A percentile compares a stretch with the other conserved stretches of the same genome.
These are phyloP conservation scores for Fusarium denticulatum DNA, from an alignment of 2,329 filamentous ascomycete genomes.

Conservation along the genomic window DNA sequence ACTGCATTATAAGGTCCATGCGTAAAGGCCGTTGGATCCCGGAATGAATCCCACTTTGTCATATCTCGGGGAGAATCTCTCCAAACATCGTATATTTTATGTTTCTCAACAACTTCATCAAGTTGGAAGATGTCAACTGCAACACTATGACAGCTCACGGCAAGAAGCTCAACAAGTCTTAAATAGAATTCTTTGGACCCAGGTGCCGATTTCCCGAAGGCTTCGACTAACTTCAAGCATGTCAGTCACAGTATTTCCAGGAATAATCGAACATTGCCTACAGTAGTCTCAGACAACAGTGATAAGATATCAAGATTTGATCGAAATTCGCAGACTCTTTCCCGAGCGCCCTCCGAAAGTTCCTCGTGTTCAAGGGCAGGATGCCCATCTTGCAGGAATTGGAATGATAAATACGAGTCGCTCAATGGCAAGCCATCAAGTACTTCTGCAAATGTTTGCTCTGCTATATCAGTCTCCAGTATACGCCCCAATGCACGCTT, in stretches of 20 bases:
- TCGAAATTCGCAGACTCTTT: neutral
- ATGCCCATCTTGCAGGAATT: neutral
- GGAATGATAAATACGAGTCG: neutral
- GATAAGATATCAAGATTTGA: neutral
- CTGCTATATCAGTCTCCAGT: neutral
- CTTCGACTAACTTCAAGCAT: neutral
- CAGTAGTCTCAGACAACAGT: fast-evolving
- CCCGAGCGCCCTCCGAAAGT: neutral
- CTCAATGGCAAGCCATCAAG: neutral
- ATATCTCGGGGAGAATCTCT: neutral
- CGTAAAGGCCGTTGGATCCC: neutral
- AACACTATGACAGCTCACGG: neutral
- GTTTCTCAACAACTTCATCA: neutral
- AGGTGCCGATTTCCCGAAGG: neutral
- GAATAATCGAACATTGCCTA: fast-evolving
- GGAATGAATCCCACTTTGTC: neutral
- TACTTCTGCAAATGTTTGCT: neutral
- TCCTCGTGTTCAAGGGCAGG: neutral
- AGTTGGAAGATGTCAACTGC: neutral
- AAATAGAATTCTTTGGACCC: neutral
- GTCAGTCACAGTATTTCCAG: fast-evolving
- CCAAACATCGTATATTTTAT: neutral
- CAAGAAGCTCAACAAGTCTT: neutral
- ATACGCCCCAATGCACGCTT: neutral
- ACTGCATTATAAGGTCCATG: neutral